Evolutionary conservation across 2,329 filamentous ascomycete genomes (phyloP), one percentile per base, ranked within the genome.

Genomic region (Alternaria sp.): DNA sequence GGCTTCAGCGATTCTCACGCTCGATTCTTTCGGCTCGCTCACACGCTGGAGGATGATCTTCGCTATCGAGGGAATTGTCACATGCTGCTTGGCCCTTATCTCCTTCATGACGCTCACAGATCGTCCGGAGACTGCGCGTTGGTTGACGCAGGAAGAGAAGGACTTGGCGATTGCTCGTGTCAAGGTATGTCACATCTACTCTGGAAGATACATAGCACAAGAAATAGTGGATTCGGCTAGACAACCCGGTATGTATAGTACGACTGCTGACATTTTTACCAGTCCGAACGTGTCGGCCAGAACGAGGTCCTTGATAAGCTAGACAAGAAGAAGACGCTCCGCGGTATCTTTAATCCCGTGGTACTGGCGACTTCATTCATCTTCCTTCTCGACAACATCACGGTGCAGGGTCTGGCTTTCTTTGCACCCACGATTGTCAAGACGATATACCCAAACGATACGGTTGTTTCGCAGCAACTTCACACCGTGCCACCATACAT

Each of bases 401-500:
- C 90, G 0, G 89, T 92, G 3, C 89, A 91, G 73, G 89, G 90
- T 4, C 81, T 92, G 5, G 88, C 88, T 1, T 91, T 91, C 82
- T 92, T 92, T 77, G 81, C 85, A 0, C 90, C 90, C 0, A 92
- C 90, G 0, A 92, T 93, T 65, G 88, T 93, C 45, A 79, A 80
- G 46, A 90, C 86, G 6, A 91, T 93, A 68, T 92, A 92, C 70
- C 87, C 88, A 0, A 72, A 84, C 2, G 81, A 81, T 58, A 82
- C 81, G 13, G 84, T 88, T 2, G 82, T 92, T 13, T 85, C 84
- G 1, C 88, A 91, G 73, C 91, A 93, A 77, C 85, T 92, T 0
- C 87, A 87, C 66, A 92, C 90, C 0, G 90, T 92, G 0, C 91
- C 90, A 0, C 90, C 90, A 0, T 93, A 92, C 70, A 78, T 89